Conservation (phyloP, 2,329 filamentous ascomycete species). For the Fusarium tupiense region DNA sequence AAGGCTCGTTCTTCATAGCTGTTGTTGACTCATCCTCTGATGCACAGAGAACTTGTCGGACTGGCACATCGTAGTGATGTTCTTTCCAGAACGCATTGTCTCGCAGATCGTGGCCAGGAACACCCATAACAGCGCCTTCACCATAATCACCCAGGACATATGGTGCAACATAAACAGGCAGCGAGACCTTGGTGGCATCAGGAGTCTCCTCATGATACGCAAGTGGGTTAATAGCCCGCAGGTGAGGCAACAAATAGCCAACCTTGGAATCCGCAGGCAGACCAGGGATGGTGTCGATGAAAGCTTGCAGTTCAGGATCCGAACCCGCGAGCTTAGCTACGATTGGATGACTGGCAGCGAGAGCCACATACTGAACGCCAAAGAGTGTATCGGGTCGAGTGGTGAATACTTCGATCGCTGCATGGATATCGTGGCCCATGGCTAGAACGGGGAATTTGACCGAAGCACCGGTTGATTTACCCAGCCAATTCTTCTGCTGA, state of each 20-base stretch:
- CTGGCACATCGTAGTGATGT: conserved; percentile 68
- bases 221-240: conserved; percentile 74
- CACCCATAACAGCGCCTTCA: conserved; percentile 90
- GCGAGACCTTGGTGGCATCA: conserved; percentile 60
- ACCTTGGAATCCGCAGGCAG: conserved; percentile 66
- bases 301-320: conserved; percentile 71
- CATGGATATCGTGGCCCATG: conserved; percentile 51
- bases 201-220: conserved; percentile 62
- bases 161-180: conserved; percentile 84
- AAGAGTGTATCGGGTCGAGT: conserved; percentile 88
- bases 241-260: conserved; percentile 72
- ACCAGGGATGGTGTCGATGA: conserved; percentile 70
- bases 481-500: conserved; percentile 91
- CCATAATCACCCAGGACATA: conserved; percentile 89
- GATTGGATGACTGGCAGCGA: conserved; percentile 77
- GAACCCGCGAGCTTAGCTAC: conserved; percentile 68
- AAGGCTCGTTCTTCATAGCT: conserved; percentile 61
- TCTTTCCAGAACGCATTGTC: conserved; percentile 84
- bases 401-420: conserved; percentile 78
- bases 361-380: conserved; percentile 84
- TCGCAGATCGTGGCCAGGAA: conserved; percentile 83
- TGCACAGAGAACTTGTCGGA: conserved; percentile 70
- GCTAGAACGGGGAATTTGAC: conserved; percentile 74
- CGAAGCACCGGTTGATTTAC: conserved; percentile 77
- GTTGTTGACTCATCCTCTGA: conserved; percentile 60